A percentile compares a stretch with the other conserved stretches of the same genome.
Conservation (phyloP, 2,329 filamentous ascomycete species). For the Neofusicoccum sp. region DNA sequence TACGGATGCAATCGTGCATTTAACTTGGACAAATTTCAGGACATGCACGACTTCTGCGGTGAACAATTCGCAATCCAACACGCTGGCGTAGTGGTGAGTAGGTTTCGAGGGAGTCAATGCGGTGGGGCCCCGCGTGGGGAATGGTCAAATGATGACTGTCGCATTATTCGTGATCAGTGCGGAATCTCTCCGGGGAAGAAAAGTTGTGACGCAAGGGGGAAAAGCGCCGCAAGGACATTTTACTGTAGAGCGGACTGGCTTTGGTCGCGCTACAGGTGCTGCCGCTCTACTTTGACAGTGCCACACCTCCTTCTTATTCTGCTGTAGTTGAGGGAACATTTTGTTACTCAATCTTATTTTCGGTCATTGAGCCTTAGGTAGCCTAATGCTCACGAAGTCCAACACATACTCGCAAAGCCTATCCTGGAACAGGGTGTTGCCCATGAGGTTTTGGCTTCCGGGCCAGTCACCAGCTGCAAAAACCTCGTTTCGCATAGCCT, state of each 20-base stretch:
- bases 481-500: not conserved
- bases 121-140: not conserved
- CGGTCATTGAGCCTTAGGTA: too few relatives aligned
- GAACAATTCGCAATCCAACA: not conserved
- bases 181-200: not conserved
- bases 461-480: slow-evolving; percentile 11
- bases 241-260: not conserved
- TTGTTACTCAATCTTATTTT: too few relatives aligned
- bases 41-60: not conserved
- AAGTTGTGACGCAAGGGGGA: not conserved
- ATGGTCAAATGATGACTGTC: not conserved
- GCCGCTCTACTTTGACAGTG: not conserved
- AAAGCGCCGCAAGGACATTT: not conserved
- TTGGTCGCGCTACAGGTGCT: not conserved
- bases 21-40: not conserved
- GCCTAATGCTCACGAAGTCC: too few relatives aligned
- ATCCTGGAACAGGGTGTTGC: slow-evolving; percentile 12
- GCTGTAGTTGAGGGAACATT: too few relatives aligned
- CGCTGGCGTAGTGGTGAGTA: not conserved
- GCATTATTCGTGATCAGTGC: not conserved
- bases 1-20: not conserved
- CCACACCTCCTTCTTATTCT: not conserved
- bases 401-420: slow-evolving; percentile 1
- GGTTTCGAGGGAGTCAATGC: not conserved
- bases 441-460: slow-evolving; percentile 16